Evolutionary conservation across 441 rosid species (phyloP), one percentile per base, ranked within the genome.

Genomic region (Macaranga tanarius): DNA sequence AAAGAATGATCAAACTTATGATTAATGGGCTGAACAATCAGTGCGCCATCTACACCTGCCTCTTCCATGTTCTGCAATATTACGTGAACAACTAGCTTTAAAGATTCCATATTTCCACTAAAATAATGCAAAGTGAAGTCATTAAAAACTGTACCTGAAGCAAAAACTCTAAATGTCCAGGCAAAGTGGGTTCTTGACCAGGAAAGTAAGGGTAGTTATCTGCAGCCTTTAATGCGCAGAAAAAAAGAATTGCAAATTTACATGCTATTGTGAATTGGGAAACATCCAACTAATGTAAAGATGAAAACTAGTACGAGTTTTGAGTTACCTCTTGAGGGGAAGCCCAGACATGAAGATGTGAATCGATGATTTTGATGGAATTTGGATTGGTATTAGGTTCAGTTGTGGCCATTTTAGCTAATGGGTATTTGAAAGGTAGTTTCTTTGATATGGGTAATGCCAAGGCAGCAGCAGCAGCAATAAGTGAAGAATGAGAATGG

Each of bases 271-370:
- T 31, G 10, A 26, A 34, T 70, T 28, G 8, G 25, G 47, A 31
- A 31, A 8, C 23, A 48, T 19, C 1, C 7, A 20, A 28, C 4
- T 15, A n/a, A 55, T 15, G 17, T 26, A 28, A 51, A 20, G 7
- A 63, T 72, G 10, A 23, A 10, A 72, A 17, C 60, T 51, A n/a
- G n/a, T n/a, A n/a, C n/a, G 57, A 47, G 25, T 11, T 25, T 34
- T 13, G 51, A 20, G 6, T 60, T 67, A 90, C 99, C 97, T 94
- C 95, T 74, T 85, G 83, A 73, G 97, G 90, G 73, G 99, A 90
- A 58, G 97, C 97, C 97, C 99, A 92, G 0, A 94, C 74, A 83
- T 94, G 97, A 69, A 94, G 86, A 84, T 94, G 99, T 16, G 97
- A 88, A 82, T 94, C 99, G 60, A 94, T 89, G 69, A 82, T 82